Percentiles rank a stretch among this genome's conserved stretches.
These are phyloP conservation scores for Pichia terricola DNA, from an alignment of 1,139 yeast genomes.

Conservation along the genomic window DNA sequence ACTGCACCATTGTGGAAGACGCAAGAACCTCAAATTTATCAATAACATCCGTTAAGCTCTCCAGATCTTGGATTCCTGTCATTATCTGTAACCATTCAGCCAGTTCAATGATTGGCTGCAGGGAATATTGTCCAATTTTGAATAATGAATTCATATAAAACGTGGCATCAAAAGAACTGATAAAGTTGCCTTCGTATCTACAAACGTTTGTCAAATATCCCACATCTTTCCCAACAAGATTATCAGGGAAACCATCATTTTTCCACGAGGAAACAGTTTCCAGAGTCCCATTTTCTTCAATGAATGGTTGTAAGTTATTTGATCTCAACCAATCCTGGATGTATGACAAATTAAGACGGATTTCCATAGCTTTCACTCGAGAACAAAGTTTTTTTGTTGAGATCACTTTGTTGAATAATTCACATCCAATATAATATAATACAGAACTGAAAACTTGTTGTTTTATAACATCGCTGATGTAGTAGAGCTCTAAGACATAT, in stretches of 20 bases:
- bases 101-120: conserved; percentile 68
- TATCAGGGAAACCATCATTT: conserved; percentile 33
- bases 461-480: conserved; percentile 64
- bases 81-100: conserved; percentile 88
- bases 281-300: conserved; percentile 32
- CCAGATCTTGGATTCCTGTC: conserved; percentile 42
- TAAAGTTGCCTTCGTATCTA: conserved; percentile 25
- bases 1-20: conserved; percentile 61
- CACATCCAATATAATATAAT: conserved; percentile 66
- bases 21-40: conserved; percentile 52
- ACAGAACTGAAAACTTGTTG: conserved; percentile 74
- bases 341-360: conserved; percentile 73
- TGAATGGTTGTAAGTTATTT: conserved; percentile 51
- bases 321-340: conserved; percentile 90
- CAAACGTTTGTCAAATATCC: conserved; percentile 21
- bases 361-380: conserved; percentile 80
- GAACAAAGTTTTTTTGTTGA: conserved; percentile 58
- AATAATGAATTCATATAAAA: conserved; percentile 51
- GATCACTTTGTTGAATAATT: conserved; percentile 64
- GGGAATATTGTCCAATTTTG: conserved; percentile 52
- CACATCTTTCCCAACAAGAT: conserved; percentile 21
- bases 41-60: conserved; percentile 47
- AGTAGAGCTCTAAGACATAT: conserved; percentile 75
- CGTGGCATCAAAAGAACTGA: conserved; percentile 28
- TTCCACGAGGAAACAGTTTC: conserved; percentile 15